These are phyloP conservation scores for Petunia secreta DNA, from an alignment of 257 asterid genomes.

Conservation along the genomic window DNA sequence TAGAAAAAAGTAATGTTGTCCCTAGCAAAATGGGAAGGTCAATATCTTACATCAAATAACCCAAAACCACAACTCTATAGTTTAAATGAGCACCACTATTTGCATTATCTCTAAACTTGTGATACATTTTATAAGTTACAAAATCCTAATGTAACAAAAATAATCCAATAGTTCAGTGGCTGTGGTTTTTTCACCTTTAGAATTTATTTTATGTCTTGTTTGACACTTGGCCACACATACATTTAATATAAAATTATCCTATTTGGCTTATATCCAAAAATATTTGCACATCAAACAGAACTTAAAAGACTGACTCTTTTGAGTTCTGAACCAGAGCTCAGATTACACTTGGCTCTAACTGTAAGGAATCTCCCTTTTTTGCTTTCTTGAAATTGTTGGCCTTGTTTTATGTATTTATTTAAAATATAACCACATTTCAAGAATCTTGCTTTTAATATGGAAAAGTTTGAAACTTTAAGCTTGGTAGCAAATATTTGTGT, in stretches of 20 bases:
- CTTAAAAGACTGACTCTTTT: not conserved
- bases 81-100: conserved; percentile 59
- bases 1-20: not conserved
- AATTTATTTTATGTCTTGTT: conserved; percentile 25
- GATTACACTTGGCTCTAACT: conserved; percentile 31
- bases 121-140: conserved; percentile 24
- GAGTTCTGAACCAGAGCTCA: conserved; percentile 19
- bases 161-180: conserved; percentile 64
- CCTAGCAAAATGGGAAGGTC: conserved; percentile 11
- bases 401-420: not conserved
- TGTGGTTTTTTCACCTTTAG: conserved; percentile 40
- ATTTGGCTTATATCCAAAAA: not conserved
- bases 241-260: conserved; percentile 27
- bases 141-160: conserved; percentile 22
- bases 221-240: conserved; percentile 45
- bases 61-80: conserved; percentile 22
- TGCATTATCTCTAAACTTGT: conserved; percentile 49
- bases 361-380: conserved; percentile 35
- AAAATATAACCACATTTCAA: not conserved
- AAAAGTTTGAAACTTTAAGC: not conserved
- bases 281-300: conserved; percentile 20
- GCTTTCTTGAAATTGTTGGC: not conserved
- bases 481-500: not conserved
- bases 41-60: conserved; percentile 17
- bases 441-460: not conserved